Evolutionary conservation across 345 rosid species (phyloP), one percentile per base, ranked within the genome.

Genomic region (Eutrema japonicum): DNA sequence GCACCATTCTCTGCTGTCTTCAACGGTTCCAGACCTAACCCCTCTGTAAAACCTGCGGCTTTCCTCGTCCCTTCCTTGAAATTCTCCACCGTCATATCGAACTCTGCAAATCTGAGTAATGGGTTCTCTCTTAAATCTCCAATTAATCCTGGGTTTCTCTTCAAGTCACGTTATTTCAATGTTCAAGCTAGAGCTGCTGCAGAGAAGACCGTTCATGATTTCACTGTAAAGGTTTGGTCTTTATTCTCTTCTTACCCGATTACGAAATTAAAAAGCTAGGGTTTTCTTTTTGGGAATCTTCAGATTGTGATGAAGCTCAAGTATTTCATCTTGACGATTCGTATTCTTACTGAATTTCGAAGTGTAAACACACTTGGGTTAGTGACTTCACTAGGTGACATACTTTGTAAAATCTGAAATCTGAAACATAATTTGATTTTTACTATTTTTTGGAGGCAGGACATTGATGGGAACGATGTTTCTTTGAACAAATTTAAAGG

Each of bases 391-490:
- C 0, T 51, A 8, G 14, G 10, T 18, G 45, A 3, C 30, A 18
- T 12, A 7, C 36, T 37, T 36, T 1, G 33, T 13, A 12, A 35
- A 53, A 40, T 70, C 22, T 71, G 42, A 43, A 64, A 58, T n/a
- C 40, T 16, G 59, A 10, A 55, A 53, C 18, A 29, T 38, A 53
- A 13, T 53, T 37, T 12, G 26, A 55, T 4, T 54, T 10, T 62
- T 40, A 10, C 4, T 35, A 5, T 9, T 33, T 8, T 42, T 11
- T 65, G 52, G 79, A 64, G 71, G 72, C 82, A 95, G 99, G 99
- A 95, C 80, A 88, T 92, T 62, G 94, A 86, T 77, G 91, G 87
- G 55, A 88, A 86, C 18, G 91, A 95, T 77, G 93, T 89, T 64
- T 59, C 96, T 74, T 86, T 92, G 73, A 82, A 82, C 79, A 84